These are phyloP conservation scores for Claviceps sp. DNA, from an alignment of 2,329 filamentous ascomycete species.

Conservation along the genomic window DNA sequence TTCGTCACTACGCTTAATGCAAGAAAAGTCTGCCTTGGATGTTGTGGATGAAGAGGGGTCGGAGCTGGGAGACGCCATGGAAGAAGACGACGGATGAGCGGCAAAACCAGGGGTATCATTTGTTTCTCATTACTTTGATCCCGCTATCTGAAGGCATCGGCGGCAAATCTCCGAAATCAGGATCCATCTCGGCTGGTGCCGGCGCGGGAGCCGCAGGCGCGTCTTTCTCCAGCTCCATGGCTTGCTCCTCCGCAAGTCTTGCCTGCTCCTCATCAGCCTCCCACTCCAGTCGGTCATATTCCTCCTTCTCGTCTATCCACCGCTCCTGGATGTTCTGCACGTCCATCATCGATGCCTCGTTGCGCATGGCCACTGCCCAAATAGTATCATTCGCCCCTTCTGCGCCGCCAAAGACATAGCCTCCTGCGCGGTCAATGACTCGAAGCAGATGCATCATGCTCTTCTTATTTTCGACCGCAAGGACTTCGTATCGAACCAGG, in stretches of 20 bases:
- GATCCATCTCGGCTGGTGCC: conserved; percentile 21
- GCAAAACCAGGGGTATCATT: conserved; percentile 28
- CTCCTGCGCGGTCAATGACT: conserved; percentile 81
- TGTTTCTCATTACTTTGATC: conserved; percentile 58
- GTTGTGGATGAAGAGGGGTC: conserved; percentile 30
- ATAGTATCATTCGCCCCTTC: conserved; percentile 90
- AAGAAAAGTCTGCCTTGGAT: conserved; percentile 24
- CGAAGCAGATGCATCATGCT: conserved; percentile 89
- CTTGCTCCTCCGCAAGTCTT: conserved; percentile 28
- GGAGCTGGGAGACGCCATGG: conserved; percentile 27
- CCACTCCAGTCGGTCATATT: conserved; percentile 68
- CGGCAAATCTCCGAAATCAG: conserved; percentile 39
- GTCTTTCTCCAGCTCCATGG: conserved; percentile 23
- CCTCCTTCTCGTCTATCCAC: conserved; percentile 85
- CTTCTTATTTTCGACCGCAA: conserved; percentile 92
- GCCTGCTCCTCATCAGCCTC: conserved; percentile 65
- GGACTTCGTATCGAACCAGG: conserved; percentile 79
- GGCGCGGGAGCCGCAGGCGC: conserved; percentile 10
- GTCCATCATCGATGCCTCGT: conserved; percentile 61
- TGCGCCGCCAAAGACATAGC: conserved; percentile 81
- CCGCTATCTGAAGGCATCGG: conserved; percentile 44
- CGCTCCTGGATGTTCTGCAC: conserved; percentile 85
- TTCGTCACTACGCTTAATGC: conserved; percentile 9
- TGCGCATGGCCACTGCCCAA: conserved; percentile 92
- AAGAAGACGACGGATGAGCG: conserved; percentile 28